A percentile compares a stretch with the other conserved stretches of the same genome.
Evolutionary conservation across 805 yeast species (phyloP).

Genomic region (Grigorovia yakushimaensis): DNA sequence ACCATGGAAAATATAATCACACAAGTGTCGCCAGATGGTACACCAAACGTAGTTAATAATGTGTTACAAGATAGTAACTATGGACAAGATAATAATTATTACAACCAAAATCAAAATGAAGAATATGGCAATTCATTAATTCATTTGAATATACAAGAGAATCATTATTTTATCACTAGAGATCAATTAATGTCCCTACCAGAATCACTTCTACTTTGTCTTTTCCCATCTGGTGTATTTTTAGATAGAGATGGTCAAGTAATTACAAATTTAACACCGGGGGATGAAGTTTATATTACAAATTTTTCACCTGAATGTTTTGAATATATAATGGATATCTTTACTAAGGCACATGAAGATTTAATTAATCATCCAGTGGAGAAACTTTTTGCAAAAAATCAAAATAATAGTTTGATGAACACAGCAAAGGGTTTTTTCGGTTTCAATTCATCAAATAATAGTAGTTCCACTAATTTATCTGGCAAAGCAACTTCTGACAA

Average conservation of each 20-base stretch:
- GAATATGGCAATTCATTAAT: conserved; percentile 46
- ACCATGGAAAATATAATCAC: conserved; percentile 44
- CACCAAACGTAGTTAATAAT: conserved; percentile 1
- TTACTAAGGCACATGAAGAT: conserved; percentile 59
- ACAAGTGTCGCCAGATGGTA: conserved; percentile 48
- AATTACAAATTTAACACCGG: conserved; percentile 68
- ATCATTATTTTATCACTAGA: conserved; percentile 63
- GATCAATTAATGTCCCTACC: conserved; percentile 89
- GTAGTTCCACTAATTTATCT: conserved; percentile 2
- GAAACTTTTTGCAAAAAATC: conserved; percentile 28
- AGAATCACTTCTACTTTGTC: conserved; percentile 74
- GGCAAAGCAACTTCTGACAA: conserved; percentile 38
- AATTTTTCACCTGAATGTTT: conserved; percentile 84
- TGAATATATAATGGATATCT: conserved; percentile 66
- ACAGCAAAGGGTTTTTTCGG: conserved; percentile 25
- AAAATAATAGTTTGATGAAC: conserved; percentile 10
- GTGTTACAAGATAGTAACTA: conserved; percentile 1
- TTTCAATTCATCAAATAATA: conserved; percentile 4
- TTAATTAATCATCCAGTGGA: conserved; percentile 34
- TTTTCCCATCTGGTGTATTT: conserved; percentile 87
- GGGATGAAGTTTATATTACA: conserved; percentile 61
- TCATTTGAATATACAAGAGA: conserved; percentile 69
- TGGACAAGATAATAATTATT: conserved; percentile 1
- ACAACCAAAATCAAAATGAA: conserved; percentile 25
- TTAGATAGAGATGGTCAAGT: conserved; percentile 68